Base-by-base conservation (phyloP, 2,329 filamentous ascomycete species). In the Tolypocladium guangdongense region DNA sequence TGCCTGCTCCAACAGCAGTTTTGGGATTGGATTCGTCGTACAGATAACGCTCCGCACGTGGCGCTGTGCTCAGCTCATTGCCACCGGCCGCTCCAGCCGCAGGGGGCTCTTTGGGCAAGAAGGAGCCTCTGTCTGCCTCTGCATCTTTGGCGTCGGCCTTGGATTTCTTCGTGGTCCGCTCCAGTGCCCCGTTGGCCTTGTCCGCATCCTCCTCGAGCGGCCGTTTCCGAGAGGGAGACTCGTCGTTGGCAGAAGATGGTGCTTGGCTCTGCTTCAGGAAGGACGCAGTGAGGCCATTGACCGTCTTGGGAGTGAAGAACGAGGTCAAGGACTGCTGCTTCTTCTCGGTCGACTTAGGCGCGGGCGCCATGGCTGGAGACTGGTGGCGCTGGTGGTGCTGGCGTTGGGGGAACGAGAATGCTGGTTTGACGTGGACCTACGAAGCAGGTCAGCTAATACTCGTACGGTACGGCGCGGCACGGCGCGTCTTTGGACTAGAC, bases 241-340 rank as follows among this genome's bases (percentile, higher is more conserved):
- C 62, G 54, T 59, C 60, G 58, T 66, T 62, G 49, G 68, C 60
- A 33, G 57, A 57, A 24, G 58, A 58, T 48, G 58, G 58, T 37
- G 60, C 54, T 37, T 63, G 60, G 49, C 57, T 60, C 57, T 66
- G 63, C 53, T 70, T 68, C 56, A 65, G 60, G 53, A 68, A 64
- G 47, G 65, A 62, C 37, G 70, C 64, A n/a, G 68, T 62, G 27
- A 73, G 61, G 54, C 72, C 74, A 66, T 78, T 78, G 63, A 71
- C 66, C 14, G 80, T 72, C 58, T 79, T 84, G 16, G 82, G 82
- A 1, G 83, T 80, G 66, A 95, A 95, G 71, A 95, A 95, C 64
- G 84, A 91, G 3, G 89, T 93, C 56, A 96, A 85, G 1, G 89
- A 88, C 59, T 86, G 81, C 65, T 96, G 89, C 62, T 86, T 88